These are phyloP conservation scores for Kandelia obovata DNA, from an alignment of 345 rosid species.

Conservation along the genomic window DNA sequence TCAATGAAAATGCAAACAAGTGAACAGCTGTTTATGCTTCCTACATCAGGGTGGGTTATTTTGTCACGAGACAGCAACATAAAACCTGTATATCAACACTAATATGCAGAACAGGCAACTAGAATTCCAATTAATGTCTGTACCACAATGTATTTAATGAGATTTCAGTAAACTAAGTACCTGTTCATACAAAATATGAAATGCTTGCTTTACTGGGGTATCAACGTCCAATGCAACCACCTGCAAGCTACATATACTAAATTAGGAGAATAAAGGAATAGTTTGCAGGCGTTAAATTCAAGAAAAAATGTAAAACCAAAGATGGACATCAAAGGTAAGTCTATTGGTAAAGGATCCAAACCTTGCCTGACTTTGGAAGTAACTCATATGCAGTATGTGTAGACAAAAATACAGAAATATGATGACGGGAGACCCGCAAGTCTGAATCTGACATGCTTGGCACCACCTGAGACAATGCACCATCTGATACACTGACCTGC, in stretches of 20 bases:
- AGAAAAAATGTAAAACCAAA: neutral
- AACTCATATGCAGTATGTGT: conserved; percentile 84
- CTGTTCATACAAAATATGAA: conserved; percentile 31
- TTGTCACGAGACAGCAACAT: too few species aligned
- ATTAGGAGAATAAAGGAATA: conserved; percentile 18
- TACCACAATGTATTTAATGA: neutral
- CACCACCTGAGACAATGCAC: conserved; percentile 16
- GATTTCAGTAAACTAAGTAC: conserved; percentile 7
- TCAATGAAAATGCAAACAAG: too few species aligned
- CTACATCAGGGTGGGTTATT: too few species aligned
- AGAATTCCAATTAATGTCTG: neutral
- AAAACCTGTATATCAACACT: too few species aligned
- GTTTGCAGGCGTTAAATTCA: neutral
- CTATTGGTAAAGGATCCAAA: conserved; percentile 40
- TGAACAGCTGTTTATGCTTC: too few species aligned
- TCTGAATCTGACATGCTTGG: conserved; percentile 24
- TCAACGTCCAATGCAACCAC: conserved; percentile 34
- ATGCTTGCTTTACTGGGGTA: conserved; percentile 27
- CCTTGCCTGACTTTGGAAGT: conserved; percentile 99
- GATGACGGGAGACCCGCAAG: conserved; percentile 26
- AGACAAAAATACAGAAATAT: conserved; percentile 50
- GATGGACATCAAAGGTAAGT: conserved; percentile 1
- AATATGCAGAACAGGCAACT: too few species aligned
- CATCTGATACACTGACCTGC: conserved; percentile 44
- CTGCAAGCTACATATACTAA: conserved; percentile 15